Evolutionary conservation across 495 filamentous ascomycete species (phyloP).

Genomic region (Bacidia gigantensis): DNA sequence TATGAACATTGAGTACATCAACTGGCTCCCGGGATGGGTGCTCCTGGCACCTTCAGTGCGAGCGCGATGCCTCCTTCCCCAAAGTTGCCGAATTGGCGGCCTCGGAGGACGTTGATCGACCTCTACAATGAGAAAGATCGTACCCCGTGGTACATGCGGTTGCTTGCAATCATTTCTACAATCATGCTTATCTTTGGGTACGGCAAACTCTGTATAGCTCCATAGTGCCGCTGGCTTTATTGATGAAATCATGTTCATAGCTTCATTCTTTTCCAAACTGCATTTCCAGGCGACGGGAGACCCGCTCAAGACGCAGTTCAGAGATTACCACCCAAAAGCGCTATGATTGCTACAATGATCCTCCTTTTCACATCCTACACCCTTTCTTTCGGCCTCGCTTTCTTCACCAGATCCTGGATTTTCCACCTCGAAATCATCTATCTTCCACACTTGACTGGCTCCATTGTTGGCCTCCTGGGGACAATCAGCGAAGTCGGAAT

Average conservation of each 20-base stretch:
- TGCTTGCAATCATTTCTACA: constrained; percentile 13
- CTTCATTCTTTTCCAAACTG: constrained; percentile 16
- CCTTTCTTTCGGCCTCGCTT: constrained; percentile 5
- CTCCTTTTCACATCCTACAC: constrained; percentile 12
- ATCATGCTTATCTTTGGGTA: constrained; percentile 17
- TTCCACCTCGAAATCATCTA: constrained; percentile 18
- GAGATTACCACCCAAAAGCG: constrained; percentile 2
- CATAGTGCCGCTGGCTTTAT: background rate
- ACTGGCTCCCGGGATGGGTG: no score
- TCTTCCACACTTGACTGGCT: constrained; percentile 16
- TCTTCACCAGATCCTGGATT: constrained; percentile 15
- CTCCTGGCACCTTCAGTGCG: background rate
- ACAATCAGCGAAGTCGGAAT: constrained; percentile 8
- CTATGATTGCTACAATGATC: constrained; percentile 9
- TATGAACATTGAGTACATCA: no score
- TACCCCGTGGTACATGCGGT: constrained; percentile 17
- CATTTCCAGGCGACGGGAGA: constrained; percentile 4
- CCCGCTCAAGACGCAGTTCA: constrained; percentile 1
- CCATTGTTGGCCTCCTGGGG: constrained; percentile 15
- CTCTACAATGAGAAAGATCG: constrained; percentile 17
- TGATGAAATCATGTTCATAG: constrained; percentile 5
- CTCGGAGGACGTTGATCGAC: constrained; percentile 18
- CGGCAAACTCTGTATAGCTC: background rate
- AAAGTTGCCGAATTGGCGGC: constrained; percentile 14
- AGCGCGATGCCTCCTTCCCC: background rate